These are phyloP conservation scores for Botrytis squamosa DNA, from an alignment of 2,329 filamentous ascomycete species.

Conservation along the genomic window DNA sequence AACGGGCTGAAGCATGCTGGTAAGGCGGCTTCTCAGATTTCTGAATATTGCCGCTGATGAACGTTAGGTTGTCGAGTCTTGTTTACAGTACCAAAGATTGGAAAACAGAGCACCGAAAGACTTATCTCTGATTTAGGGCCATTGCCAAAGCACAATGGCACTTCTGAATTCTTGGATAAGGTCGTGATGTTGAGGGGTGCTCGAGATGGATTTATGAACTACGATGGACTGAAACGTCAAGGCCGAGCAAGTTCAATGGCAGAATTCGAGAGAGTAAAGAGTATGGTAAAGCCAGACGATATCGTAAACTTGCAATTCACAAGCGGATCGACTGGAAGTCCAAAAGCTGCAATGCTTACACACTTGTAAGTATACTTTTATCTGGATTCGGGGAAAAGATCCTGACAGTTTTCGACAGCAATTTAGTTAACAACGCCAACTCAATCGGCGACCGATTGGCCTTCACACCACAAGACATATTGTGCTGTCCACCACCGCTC, in stretches of 20 bases:
- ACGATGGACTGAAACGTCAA: constrained; percentile 56
- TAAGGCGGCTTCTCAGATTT: constrained; percentile 48
- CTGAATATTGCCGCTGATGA: constrained; percentile 52
- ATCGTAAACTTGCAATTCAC: constrained; percentile 76
- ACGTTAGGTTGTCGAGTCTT: constrained; percentile 64
- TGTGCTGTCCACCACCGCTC: constrained; percentile 74
- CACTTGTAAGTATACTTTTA: constrained; percentile 34
- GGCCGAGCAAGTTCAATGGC: constrained; percentile 49
- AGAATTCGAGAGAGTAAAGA: constrained; percentile 52
- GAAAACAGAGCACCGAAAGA: constrained; percentile 60
- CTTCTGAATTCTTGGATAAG: constrained; percentile 40
- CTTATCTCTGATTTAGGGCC: constrained; percentile 55
- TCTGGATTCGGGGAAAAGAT: background rate
- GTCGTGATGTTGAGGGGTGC: constrained; percentile 62
- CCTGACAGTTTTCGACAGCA: constrained; percentile 23
- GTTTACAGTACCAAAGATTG: constrained; percentile 70
- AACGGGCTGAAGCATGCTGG: constrained; percentile 64
- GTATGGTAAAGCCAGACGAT: constrained; percentile 60
- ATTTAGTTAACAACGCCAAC: constrained; percentile 34
- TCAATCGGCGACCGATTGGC: constrained; percentile 43
- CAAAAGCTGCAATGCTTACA: constrained; percentile 74
- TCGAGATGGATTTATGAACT: constrained; percentile 56
- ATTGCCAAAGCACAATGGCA: constrained; percentile 45
- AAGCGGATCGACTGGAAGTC: constrained; percentile 69
- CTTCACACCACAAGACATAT: constrained; percentile 61